Conservation (phyloP, 805 yeast genomes). For the Starmera pachycereana region DNA sequence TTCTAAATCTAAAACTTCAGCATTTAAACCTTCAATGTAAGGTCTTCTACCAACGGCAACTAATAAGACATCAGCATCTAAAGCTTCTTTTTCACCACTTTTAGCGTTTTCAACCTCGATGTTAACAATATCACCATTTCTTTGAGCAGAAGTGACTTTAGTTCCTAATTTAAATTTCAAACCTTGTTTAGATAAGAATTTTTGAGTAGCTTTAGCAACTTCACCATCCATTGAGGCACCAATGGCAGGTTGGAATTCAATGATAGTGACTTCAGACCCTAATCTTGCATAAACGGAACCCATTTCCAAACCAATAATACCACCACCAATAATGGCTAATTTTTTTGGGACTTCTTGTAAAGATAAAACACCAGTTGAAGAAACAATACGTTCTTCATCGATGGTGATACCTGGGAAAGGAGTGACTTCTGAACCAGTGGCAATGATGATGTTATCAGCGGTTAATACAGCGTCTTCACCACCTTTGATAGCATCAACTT, state of each 20-base stretch:
- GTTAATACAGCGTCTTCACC: conserved; percentile 60
- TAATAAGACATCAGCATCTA: conserved; percentile 86
- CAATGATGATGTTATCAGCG: conserved; percentile 86
- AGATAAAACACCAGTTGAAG: conserved; percentile 86
- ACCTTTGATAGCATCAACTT: conserved; percentile 83
- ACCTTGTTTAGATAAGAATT: conserved; percentile 90
- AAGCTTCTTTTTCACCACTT: conserved; percentile 63
- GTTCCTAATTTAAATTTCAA: conserved; percentile 86
- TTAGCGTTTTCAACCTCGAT: conserved; percentile 86
- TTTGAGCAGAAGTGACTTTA: conserved; percentile 77
- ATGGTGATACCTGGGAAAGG: conserved; percentile 97
- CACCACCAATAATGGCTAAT: conserved; percentile 94
- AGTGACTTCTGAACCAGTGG: conserved; percentile 97
- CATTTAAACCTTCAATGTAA: conserved; percentile 78
- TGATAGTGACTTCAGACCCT: conserved; percentile 90
- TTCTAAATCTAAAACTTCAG: conserved; percentile 84
- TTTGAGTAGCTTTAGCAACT: conserved; percentile 84
- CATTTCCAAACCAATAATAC: conserved; percentile 99
- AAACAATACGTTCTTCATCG: conserved; percentile 94
- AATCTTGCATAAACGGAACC: conserved; percentile 95
- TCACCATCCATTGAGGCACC: conserved; percentile 99
- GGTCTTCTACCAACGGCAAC: conserved; percentile 99
- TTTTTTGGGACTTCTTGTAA: conserved; percentile 87
- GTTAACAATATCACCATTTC: conserved; percentile 82
- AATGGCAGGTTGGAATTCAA: conserved; percentile 82